These are phyloP conservation scores for Hypoxylon sp. DNA, from an alignment of 2,329 filamentous ascomycete species.

Conservation along the genomic window DNA sequence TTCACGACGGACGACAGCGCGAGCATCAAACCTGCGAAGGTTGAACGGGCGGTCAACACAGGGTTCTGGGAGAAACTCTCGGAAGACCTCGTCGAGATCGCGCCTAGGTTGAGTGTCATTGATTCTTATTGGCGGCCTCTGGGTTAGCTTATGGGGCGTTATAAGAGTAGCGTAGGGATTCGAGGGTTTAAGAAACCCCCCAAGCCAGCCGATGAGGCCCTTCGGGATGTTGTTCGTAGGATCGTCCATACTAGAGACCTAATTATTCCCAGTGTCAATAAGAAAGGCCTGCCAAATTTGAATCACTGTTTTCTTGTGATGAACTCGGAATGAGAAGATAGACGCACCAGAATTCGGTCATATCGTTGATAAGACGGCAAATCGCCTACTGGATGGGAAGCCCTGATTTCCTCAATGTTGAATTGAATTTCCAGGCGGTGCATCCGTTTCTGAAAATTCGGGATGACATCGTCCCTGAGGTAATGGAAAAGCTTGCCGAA, in stretches of 20 bases:
- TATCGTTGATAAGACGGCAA: not conserved
- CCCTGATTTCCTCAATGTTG: not conserved
- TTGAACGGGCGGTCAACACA: not conserved
- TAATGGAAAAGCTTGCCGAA: slow-evolving; percentile 10
- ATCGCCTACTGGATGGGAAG: not conserved
- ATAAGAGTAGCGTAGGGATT: slow-evolving; percentile 1
- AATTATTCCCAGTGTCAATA: not conserved
- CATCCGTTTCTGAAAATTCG: not conserved
- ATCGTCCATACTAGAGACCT: slow-evolving; percentile 6
- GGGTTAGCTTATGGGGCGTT: not conserved
- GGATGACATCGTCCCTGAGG: not conserved
- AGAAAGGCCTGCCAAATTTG: not conserved
- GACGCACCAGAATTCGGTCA: slow-evolving; percentile 6
- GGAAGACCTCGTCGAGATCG: not conserved
- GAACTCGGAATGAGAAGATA: not conserved
- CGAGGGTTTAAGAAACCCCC: not conserved
- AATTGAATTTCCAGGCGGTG: not conserved
- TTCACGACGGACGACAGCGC: not conserved
- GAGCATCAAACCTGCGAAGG: not conserved
- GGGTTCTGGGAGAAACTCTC: not conserved
- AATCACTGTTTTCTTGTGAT: not conserved
- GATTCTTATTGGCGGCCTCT: not conserved
- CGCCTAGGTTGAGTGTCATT: not conserved
- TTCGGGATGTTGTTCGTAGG: not conserved
- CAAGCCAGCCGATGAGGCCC: not conserved